A percentile compares a stretch with the other conserved stretches of the same genome.
Conservation (phyloP, 1,284 basidiomycete species). For the Cryptococcus sp. region DNA sequence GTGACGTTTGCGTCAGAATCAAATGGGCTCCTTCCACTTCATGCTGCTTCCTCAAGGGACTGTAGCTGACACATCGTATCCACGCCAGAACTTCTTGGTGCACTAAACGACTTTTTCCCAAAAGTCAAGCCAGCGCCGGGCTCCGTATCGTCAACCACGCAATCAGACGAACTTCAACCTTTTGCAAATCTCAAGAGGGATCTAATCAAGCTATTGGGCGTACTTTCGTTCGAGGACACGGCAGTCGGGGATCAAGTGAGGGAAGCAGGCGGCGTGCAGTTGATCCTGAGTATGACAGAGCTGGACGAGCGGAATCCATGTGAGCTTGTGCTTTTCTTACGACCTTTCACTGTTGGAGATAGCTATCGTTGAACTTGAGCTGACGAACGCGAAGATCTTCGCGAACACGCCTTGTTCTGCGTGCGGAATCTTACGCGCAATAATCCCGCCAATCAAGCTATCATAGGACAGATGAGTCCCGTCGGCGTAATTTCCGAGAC, state of each 20-base stretch:
- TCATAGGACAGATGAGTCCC: conserved; percentile 72
- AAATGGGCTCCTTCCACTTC: neutral
- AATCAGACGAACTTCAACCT: conserved; percentile 57
- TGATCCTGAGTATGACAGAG: conserved; percentile 81
- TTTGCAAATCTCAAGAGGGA: conserved; percentile 65
- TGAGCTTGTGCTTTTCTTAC: conserved; percentile 54
- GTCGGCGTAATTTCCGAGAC: conserved; percentile 58
- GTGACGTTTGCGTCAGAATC: conserved; percentile 26
- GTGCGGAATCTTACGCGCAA: conserved; percentile 72
- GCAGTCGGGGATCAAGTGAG: conserved; percentile 72
- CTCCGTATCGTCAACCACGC: conserved; percentile 8
- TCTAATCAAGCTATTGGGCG: conserved; percentile 74
- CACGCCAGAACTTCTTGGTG: conserved; percentile 59
- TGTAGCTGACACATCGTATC: conserved; percentile 4
- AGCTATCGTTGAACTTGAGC: neutral
- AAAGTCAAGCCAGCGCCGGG: conserved; percentile 62
- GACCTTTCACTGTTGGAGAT: neutral
- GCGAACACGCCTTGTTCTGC: conserved; percentile 84
- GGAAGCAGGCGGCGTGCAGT: conserved; percentile 67
- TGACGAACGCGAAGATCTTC: conserved; percentile 63
- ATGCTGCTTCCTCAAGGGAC: neutral
- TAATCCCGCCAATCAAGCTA: conserved; percentile 74
- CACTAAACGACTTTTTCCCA: conserved; percentile 72
- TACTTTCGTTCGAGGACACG: conserved; percentile 65
- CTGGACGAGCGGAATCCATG: conserved; percentile 88